Base-by-base conservation (phyloP, 495 filamentous ascomycete species). In the Delitschia confertaspora region DNA sequence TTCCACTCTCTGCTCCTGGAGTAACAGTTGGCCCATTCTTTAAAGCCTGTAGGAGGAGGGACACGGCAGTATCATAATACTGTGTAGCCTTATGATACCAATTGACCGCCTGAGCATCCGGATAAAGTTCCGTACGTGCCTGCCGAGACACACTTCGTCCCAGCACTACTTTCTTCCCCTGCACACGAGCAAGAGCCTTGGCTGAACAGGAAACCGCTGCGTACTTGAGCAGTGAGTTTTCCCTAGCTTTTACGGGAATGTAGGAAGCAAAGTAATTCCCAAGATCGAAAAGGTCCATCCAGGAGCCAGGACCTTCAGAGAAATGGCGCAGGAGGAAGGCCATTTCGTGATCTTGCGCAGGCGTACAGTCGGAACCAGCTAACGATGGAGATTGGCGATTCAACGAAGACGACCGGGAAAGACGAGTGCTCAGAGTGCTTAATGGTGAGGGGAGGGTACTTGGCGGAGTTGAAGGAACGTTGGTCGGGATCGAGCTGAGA, bases 211-310 rank as follows among this genome's bases (percentile, higher is more conserved):
- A 76, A 45, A 74, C 73, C 8, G 75, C 74, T 5, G 76, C 72
- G 50, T 74, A 75, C 47, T 75, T 72, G 22, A 80, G 56, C 6
- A 82, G 61, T 5, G 73, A 70, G 43, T 76, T 78, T 1, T 65
- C 65, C 22, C 69, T 56, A 16, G 78, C 71, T 50, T 70, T 66
- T 0, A 77, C 71, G 0, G 76, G 78, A 9, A 80, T 71, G 44
- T 72, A 65, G 8, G 70, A 73, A 9, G 74, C 67, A 39, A 80
- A 80, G 57, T 77, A 79, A 6, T 66, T 70, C 6, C 68, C 69
- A 8, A 73, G 62, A 51, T 82, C 78, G 47, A 75, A 80, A 0
- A 79, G 61, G 50, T 79, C 76, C 76, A 80, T 80, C 78, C 76
- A 80, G 45, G 73, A 64, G 10, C 76, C 76, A 9, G 73, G 68